Evolutionary conservation across 129 eudicot genomes (phyloP).

Genomic region (Tagetes erecta): DNA sequence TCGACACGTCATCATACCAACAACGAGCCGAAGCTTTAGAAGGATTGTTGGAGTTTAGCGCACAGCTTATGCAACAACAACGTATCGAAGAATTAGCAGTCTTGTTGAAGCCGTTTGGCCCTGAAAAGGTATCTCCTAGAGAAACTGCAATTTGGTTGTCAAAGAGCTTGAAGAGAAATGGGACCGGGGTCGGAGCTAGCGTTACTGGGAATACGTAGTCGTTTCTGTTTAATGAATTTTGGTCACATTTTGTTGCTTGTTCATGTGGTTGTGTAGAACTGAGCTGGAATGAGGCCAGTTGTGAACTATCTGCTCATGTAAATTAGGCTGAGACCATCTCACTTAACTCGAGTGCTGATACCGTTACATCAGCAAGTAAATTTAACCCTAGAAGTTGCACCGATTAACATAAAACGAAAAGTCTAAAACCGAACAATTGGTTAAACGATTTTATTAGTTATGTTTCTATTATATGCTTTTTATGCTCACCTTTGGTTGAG

Average conservation of each 20-base stretch:
- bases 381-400: too few species aligned
- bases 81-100: constrained; percentile 80
- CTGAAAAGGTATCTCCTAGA: constrained; percentile 81
- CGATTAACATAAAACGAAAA: too few species aligned
- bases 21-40: constrained; percentile 96
- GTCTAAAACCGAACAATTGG: too few species aligned
- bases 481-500: too few species aligned
- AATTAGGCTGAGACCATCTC: constrained; percentile 9
- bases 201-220: constrained; percentile 21
- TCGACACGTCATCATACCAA: constrained; percentile 73
- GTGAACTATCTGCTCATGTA: constrained; percentile 11
- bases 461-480: too few species aligned
- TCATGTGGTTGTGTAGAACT: constrained; percentile 4
- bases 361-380: neutral
- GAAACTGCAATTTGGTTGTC: constrained; percentile 97
- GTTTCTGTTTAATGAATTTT: neutral
- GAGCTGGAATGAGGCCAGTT: constrained; percentile 1
- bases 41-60: constrained; percentile 93
- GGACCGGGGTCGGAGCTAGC: constrained; percentile 28
- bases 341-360: neutral
- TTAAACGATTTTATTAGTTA: too few species aligned
- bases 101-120: constrained; percentile 84
- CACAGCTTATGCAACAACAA: constrained; percentile 79
- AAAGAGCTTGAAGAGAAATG: constrained; percentile 77
- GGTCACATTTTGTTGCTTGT: constrained; percentile 8